A percentile compares a stretch with the other conserved stretches of the same genome.
Conservation (phyloP, 2,329 filamentous ascomycete species). For the Cucurbitaria berberidis region DNA sequence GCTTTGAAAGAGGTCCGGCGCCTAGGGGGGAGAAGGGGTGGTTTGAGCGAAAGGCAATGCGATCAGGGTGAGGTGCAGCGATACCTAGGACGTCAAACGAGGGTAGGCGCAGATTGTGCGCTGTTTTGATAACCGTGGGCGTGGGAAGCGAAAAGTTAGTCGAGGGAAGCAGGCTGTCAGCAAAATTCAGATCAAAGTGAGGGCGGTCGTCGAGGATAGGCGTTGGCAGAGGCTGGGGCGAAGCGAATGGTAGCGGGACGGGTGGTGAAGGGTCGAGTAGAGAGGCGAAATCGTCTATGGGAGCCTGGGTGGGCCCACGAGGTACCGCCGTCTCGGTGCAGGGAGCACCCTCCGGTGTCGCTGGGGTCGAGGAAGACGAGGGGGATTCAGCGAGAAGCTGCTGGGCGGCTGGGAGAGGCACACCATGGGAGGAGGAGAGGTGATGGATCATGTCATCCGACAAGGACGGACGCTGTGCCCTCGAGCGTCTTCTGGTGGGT, state of each 20-base stretch:
- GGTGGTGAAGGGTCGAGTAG: conserved; percentile 39
- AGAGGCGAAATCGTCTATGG: conserved; percentile 23
- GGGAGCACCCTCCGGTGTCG: conserved; percentile 28
- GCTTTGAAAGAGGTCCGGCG: conserved; percentile 47
- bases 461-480: conserved; percentile 6
- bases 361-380: conserved; percentile 24
- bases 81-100: conserved; percentile 61
- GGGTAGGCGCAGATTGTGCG: conserved; percentile 57
- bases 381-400: conserved; percentile 18
- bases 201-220: conserved; percentile 34
- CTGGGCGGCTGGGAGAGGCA: conserved; percentile 7
- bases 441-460: conserved; percentile 24
- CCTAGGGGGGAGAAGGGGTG: conserved; percentile 42
- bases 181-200: conserved; percentile 36
- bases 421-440: conserved; percentile 11
- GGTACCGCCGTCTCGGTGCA: conserved; percentile 17
- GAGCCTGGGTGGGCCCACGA: conserved; percentile 10
- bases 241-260: conserved; percentile 36
- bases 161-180: conserved; percentile 30
- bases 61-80: conserved; percentile 54
- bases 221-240: conserved; percentile 28
- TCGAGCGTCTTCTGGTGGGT: conserved; percentile 5
- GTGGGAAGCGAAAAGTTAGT: conserved; percentile 40
- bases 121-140: conserved; percentile 38
- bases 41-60: conserved; percentile 34